phyloP scores from a whole-genome alignment of 2,329 filamentous ascomycete species.

The Aspergillus quadricinctus region DNA sequence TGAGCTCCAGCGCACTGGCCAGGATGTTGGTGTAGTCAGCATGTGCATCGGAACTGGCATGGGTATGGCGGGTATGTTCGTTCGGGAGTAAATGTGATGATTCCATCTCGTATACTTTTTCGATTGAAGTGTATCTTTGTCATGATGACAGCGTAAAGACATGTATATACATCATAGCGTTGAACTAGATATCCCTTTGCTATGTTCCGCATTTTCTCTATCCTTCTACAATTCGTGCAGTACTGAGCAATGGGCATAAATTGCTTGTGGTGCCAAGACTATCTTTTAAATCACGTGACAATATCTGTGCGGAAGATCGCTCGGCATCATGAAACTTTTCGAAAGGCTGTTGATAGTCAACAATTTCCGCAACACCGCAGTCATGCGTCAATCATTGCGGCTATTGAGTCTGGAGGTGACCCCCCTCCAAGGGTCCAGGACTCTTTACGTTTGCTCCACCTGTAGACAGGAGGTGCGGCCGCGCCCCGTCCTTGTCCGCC shows the following conservation, averaged over 20 bases:
- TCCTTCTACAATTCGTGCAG: background rate
- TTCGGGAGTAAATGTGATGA: conserved; percentile 50
- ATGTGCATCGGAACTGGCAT: conserved; percentile 88
- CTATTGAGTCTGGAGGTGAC: conserved; percentile 34
- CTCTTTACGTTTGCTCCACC: conserved; percentile 37
- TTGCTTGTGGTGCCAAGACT: background rate
- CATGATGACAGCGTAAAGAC: conserved; percentile 16
- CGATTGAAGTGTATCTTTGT: conserved; percentile 3
- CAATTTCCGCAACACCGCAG: conserved; percentile 16
- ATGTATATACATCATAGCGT: conserved; percentile 12
- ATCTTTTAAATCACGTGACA: conserved; percentile 23
- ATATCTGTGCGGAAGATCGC: background rate
- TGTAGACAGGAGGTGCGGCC: conserved; percentile 36
- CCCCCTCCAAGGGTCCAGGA: conserved; percentile 20
- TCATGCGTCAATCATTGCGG: conserved; percentile 37
- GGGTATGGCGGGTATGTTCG: conserved; percentile 67
- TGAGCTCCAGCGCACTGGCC: conserved; percentile 61
- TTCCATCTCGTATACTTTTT: conserved; percentile 4
- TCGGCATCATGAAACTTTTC: conserved; percentile 17
- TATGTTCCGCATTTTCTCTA: conserved; percentile 1
- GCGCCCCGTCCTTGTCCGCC: conserved; percentile 26
- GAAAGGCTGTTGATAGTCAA: background rate
- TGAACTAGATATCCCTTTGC: background rate
- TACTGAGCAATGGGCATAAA: background rate
- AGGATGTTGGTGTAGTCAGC: conserved; percentile 77